Base-by-base conservation (phyloP, 805 yeast species). In the Saccharomycopsis babjevae region DNA sequence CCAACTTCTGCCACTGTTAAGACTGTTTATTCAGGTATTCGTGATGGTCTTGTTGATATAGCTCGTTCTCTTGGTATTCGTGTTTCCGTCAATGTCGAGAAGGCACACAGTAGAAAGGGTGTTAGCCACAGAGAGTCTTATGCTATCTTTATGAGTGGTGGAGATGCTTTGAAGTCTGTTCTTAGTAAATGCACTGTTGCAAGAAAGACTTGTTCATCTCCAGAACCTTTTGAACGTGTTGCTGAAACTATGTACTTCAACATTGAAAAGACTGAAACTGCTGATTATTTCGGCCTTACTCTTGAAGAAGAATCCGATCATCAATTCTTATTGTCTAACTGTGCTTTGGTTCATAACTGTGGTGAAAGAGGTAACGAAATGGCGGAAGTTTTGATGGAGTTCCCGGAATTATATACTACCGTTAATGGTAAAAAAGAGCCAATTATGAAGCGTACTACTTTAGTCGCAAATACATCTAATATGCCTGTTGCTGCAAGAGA, bases 401-500 rank as follows among this genome's bases (percentile, higher is more conserved):
- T 94, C 90, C 99, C 99, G 57, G 98, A 94, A 76, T 81, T 94
- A 72, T 89, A 76, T 76, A 92, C 97, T 62, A 97, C 91, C 75
- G 79, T 90, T 62, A 81, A 84, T 62, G 99, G 98, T 68, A 85
- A 89, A 71, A 89, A 92, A 77, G 99, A 94, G 79, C 97, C 98
- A 66, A 94, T 94, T 73, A 94, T 94, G 98, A 94, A 96, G 80
- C 96, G 99, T 81, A 94, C 99, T 50, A 88, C 98, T 42, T 83
- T 94, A 74, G 99, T 94, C 59, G 99, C 99, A 56, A 94, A 94
- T 76, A 94, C 99, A 54, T 93, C 98, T 50, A 94, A 94, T 75
- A 94, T 94, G 99, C 99, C 99, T 59, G 99, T 94, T 69, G 99
- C 99, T 65, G 99, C 99, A 8, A 88, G 99, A 84, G 99, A 94